A percentile compares a stretch with the other conserved stretches of the same genome.
phyloP scores from a whole-genome alignment of 208 protist genomes.

The Naegleria lovaniensis region DNA sequence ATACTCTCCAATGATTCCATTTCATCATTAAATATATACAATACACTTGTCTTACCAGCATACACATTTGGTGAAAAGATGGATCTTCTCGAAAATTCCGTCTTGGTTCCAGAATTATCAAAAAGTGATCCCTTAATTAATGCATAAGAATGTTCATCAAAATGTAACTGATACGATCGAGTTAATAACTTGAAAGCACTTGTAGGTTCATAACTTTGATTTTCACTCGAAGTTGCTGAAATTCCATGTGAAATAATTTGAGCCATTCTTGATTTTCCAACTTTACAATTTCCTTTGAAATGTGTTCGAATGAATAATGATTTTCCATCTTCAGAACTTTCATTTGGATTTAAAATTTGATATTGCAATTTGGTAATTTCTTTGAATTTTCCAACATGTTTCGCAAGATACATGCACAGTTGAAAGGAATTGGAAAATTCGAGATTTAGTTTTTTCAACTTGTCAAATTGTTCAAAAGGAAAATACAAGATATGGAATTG shows the following conservation, averaged over 20 bases:
- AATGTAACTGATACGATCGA: not conserved
- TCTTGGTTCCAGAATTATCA: not conserved
- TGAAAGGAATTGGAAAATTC: too few species aligned
- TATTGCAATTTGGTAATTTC: not conserved
- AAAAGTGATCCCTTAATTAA: not conserved
- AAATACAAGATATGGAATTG: not conserved
- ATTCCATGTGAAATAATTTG: not conserved
- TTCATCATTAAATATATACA: not conserved
- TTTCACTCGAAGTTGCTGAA: not conserved
- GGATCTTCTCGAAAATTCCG: not conserved
- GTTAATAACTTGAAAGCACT: not conserved
- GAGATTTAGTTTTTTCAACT: too few species aligned
- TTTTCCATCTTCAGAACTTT: not conserved
- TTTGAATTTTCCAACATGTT: not conserved
- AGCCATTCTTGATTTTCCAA: not conserved
- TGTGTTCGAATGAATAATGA: not conserved
- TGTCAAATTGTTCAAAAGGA: not conserved
- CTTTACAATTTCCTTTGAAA: not conserved
- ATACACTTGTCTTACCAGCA: not conserved
- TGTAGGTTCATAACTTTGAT: not conserved
- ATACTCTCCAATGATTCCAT: not conserved
- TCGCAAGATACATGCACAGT: too few species aligned
- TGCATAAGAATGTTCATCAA: not conserved
- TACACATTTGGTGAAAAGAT: not conserved
- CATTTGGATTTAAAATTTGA: not conserved